phyloP scores from a whole-genome alignment of 495 filamentous ascomycete species.

The Aspergillus leporis region DNA sequence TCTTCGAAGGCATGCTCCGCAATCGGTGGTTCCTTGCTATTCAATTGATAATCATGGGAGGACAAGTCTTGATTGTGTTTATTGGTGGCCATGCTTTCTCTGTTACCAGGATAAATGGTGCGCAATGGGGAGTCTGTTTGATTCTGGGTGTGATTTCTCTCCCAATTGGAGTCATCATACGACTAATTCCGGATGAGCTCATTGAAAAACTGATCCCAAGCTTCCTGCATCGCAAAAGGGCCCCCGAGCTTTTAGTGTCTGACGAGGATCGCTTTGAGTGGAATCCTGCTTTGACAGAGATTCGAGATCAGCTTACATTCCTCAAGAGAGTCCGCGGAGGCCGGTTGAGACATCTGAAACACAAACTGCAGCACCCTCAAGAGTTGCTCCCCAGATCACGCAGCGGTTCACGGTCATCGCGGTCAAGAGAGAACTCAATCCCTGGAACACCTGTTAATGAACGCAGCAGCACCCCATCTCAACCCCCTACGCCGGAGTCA shows the following conservation, averaged over 20 bases:
- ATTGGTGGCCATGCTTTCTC: conserved; percentile 73
- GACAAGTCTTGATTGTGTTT: conserved; percentile 77
- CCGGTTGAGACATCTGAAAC: conserved; percentile 81
- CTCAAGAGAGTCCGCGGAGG: conserved; percentile 75
- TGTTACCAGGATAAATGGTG: conserved; percentile 58
- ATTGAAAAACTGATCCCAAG: conserved; percentile 55
- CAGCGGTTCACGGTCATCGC: conserved; percentile 57
- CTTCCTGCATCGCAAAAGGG: conserved; percentile 48
- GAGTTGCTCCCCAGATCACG: conserved; percentile 68
- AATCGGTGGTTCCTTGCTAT: conserved; percentile 87
- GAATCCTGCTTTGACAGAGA: conserved; percentile 63
- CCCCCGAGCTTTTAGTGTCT: conserved; percentile 58
- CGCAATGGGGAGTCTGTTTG: conserved; percentile 75
- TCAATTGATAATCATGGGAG: conserved; percentile 78
- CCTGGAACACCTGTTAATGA: conserved; percentile 66
- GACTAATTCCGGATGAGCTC: conserved; percentile 71
- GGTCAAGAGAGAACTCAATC: conserved; percentile 69
- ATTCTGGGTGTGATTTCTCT: conserved; percentile 70
- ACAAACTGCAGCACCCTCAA: conserved; percentile 80
- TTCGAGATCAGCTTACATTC: conserved; percentile 77
- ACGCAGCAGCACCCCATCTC: conserved; percentile 51
- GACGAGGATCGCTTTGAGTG: conserved; percentile 73
- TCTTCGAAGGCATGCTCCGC: conserved; percentile 77
- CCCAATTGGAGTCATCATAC: conserved; percentile 70
- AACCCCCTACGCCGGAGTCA: conserved; percentile 68